Evolutionary conservation across 306 rosid genomes (phyloP).

Genomic region (Ammopiptanthus mongolicus): DNA sequence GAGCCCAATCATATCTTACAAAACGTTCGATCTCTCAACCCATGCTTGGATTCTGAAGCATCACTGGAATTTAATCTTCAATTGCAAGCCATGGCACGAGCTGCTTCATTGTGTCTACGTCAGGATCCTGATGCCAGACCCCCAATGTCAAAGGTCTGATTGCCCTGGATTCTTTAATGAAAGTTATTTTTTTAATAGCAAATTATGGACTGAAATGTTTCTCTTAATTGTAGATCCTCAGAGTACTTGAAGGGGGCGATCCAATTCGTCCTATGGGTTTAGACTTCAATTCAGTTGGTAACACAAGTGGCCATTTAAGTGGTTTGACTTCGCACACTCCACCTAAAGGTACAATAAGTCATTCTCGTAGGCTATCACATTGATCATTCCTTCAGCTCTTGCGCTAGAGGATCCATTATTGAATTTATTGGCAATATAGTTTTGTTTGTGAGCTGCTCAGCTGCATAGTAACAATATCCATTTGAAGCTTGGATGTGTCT

Average conservation of each 20-base stretch:
- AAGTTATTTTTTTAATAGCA: not conserved
- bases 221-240: constrained; percentile 51
- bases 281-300: constrained; percentile 62
- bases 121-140: constrained; percentile 84
- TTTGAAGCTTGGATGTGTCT: constrained; percentile 1
- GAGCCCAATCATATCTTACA: constrained; percentile 52
- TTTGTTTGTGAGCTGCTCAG: constrained; percentile 7
- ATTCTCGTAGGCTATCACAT: constrained; percentile 81
- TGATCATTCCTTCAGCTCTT: constrained; percentile 33
- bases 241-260: constrained; percentile 88
- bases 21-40: constrained; percentile 53
- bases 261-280: constrained; percentile 50
- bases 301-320: constrained; percentile 70
- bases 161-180: not conserved
- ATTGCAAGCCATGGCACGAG: constrained; percentile 71
- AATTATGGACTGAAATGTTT: not conserved
- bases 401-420: constrained; percentile 8
- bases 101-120: constrained; percentile 79
- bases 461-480: not conserved
- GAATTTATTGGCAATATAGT: constrained; percentile 9
- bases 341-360: constrained; percentile 46
- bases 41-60: constrained; percentile 43
- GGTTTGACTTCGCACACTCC: constrained; percentile 45
- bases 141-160: constrained; percentile 77
- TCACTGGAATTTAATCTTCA: constrained; percentile 61